These are phyloP conservation scores for Aspergillus cristatus DNA, from an alignment of 495 filamentous ascomycete genomes.

Conservation along the genomic window DNA sequence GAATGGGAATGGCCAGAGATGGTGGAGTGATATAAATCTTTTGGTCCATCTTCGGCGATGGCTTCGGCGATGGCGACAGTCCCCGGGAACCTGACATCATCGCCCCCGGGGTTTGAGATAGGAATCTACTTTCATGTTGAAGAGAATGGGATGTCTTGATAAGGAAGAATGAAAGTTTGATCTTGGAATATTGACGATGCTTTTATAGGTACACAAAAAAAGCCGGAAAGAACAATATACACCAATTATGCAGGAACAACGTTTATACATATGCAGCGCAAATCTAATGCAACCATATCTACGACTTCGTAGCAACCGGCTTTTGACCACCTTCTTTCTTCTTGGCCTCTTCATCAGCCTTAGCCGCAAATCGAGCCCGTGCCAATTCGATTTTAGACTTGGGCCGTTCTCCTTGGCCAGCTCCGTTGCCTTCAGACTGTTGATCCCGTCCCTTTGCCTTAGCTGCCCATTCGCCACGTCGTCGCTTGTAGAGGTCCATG, in stretches of 20 bases:
- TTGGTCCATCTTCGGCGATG: conserved; percentile 7
- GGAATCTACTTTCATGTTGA: not conserved
- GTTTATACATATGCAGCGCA: too few relatives aligned
- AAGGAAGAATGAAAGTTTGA: too few relatives aligned
- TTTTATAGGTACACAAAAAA: too few relatives aligned
- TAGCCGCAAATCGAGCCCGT: conserved; percentile 33
- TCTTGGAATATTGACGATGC: too few relatives aligned
- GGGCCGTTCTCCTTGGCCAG: conserved; percentile 18
- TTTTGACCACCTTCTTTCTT: not conserved
- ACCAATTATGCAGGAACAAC: too few relatives aligned
- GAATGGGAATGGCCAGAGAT: too few relatives aligned
- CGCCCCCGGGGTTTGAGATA: not conserved
- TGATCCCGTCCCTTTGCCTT: conserved; percentile 49
- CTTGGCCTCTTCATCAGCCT: conserved; percentile 12
- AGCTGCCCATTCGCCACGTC: conserved; percentile 58
- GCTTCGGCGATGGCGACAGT: conserved; percentile 23
- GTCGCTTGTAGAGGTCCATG: conserved; percentile 74
- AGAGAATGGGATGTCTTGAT: too few relatives aligned
- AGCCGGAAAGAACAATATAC: too few relatives aligned
- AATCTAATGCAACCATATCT: too few relatives aligned
- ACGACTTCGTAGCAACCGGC: not conserved
- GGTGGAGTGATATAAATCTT: not conserved
- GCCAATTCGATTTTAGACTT: conserved; percentile 42
- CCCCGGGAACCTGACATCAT: conserved; percentile 24
- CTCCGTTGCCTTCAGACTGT: conserved; percentile 5